Evolutionary conservation across 2,329 filamentous ascomycete genomes (phyloP), one percentile per base, ranked within the genome.

Genomic region (Penicillium sp.): DNA sequence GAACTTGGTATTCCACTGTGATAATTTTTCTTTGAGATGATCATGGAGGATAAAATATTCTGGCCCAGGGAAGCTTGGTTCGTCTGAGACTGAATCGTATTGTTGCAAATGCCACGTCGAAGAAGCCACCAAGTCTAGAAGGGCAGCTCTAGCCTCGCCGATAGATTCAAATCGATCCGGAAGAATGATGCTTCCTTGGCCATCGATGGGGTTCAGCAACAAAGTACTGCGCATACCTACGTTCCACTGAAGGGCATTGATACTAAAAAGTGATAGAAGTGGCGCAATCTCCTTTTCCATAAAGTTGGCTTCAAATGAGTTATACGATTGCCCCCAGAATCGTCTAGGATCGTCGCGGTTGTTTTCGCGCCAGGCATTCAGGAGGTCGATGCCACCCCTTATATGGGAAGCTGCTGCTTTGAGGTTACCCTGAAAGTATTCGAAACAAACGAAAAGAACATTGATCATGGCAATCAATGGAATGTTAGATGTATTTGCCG

Each of bases 361-460:
- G 23, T 43, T 28, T 54, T 48, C 2, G 2, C 62, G 56, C 54
- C 50, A 64, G 2, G 29, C 18, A 46, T 55, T 48, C 3, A 64
- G 23, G 9, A 64, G 48, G 5, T 56, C 60, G n/a, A 63, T 58
- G 3, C 60, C 60, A 34, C 39, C 51, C 3, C 18, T 33, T 23
- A 63, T 56, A 29, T 64, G 62, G 2, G 40, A 42, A 5, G 55
- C 63, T 2, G 67, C 67, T 7, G 67, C 65, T 36, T 64, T 56
- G 23, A 64, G 58, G 58, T 71, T 67, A 4, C 63, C 59, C 19
- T 64, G 63, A 18, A 71, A 61, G 24, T 67, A 67, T 52, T 89
- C 85, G 58, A 88, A 88, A 67, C 84, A 87, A n/a, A 84, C 83
- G 47, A 89, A 77, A 33, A 89, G 74, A 29, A 89, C 83, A 49